These are phyloP conservation scores for Hanseniaspora thailandica DNA, from an alignment of 805 yeast species.

Conservation along the genomic window DNA sequence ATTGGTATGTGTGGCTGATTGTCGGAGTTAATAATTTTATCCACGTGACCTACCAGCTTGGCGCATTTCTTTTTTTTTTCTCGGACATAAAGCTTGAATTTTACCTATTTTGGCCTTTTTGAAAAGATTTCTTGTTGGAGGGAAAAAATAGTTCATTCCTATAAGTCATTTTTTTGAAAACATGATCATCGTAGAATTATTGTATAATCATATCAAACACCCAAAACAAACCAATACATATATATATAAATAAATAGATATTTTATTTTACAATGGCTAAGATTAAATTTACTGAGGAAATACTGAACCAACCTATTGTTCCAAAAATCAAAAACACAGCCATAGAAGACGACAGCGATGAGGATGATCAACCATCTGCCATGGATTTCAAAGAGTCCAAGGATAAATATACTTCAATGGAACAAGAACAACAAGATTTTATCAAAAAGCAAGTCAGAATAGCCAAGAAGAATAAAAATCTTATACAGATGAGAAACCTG, in stretches of 20 bases:
- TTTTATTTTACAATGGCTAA: conserved; percentile 16
- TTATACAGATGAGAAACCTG: conserved; percentile 24
- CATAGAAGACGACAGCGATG: conserved; percentile 17
- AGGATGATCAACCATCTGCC: conserved; percentile 42
- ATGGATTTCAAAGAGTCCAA: conserved; percentile 28
- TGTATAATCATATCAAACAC: not conserved
- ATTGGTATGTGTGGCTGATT: too few species aligned
- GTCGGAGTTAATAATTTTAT: not conserved
- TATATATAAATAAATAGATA: too few species aligned
- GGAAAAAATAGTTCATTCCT: too few species aligned
- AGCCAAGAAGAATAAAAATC: conserved; percentile 20
- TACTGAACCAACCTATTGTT: conserved; percentile 9
- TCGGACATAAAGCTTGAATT: not conserved
- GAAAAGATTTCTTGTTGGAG: not conserved
- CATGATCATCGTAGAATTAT: too few species aligned
- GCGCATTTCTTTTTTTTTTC: not conserved
- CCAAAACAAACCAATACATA: not conserved
- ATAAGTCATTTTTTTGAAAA: too few species aligned
- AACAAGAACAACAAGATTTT: conserved; percentile 21
- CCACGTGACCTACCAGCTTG: not conserved
- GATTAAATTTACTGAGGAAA: conserved; percentile 23
- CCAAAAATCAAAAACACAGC: conserved; percentile 14
- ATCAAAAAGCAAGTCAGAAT: conserved; percentile 24
- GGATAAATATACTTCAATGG: conserved; percentile 4
- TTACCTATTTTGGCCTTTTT: too few species aligned